Conservation (phyloP, 768 basidiomycete species). For the Podaxis mareebaensis region DNA sequence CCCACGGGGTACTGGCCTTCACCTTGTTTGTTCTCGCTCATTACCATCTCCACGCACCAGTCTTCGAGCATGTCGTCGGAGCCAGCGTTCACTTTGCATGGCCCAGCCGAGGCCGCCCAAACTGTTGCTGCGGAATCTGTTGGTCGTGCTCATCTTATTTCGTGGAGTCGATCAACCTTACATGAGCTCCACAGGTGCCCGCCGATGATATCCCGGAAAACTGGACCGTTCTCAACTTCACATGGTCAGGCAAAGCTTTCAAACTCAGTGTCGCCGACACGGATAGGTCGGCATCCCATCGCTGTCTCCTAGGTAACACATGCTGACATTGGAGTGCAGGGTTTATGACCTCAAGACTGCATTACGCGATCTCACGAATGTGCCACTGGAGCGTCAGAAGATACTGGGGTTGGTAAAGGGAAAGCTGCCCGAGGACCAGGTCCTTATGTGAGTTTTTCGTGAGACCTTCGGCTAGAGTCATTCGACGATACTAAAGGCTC, state of each 20-base stretch:
- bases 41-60: not conserved
- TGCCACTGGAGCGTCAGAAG: conserved; percentile 86
- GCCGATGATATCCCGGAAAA: conserved; percentile 31
- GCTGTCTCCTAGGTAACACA: not conserved
- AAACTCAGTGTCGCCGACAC: conserved; percentile 72
- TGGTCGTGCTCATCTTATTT: not conserved
- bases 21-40: not conserved
- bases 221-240: conserved; percentile 69
- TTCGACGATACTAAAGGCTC: conserved; percentile 1
- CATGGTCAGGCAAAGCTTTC: conserved; percentile 71
- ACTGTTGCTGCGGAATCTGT: not conserved
- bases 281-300: conserved; percentile 54
- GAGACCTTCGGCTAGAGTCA: conserved; percentile 17
- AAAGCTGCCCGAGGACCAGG: conserved; percentile 77
- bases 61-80: not conserved
- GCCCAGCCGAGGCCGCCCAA: not conserved
- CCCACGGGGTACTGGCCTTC: not conserved
- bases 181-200: conserved; percentile 8
- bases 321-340: conserved; percentile 38
- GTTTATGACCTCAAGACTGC: conserved; percentile 77
- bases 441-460: conserved; percentile 50
- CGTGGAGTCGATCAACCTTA: not conserved
- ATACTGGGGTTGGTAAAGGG: conserved; percentile 84
- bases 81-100: not conserved
- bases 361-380: conserved; percentile 68